phyloP scores from a whole-genome alignment of 1,284 basidiomycete species.

The Abortiporus biennis region DNA sequence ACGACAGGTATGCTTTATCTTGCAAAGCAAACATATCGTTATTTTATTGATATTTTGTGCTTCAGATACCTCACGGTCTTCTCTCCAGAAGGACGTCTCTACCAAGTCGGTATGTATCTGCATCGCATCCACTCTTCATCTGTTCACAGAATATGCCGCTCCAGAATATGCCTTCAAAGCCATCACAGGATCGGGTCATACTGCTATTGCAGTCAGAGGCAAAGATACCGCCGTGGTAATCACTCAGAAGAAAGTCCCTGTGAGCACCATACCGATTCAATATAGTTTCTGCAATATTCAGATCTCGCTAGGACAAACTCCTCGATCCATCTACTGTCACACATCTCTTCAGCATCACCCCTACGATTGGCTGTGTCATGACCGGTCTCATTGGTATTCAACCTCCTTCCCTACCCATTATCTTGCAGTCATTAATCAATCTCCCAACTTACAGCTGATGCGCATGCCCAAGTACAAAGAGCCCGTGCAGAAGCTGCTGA shows the following conservation, averaged over 20 bases:
- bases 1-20: slow-evolving; percentile 56
- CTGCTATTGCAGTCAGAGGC: slow-evolving; percentile 88
- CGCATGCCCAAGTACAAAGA: slow-evolving; percentile 84
- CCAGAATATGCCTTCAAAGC: slow-evolving; percentile 99
- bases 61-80: slow-evolving; percentile 85
- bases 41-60: too few species aligned
- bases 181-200: slow-evolving; percentile 94
- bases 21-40: too few species aligned
- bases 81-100: slow-evolving; percentile 90
- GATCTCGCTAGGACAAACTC: slow-evolving; percentile 79
- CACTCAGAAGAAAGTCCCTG: slow-evolving; percentile 98
- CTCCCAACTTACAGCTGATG: too few species aligned
- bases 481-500: slow-evolving; percentile 91
- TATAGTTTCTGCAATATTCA: background rate
- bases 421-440: too few species aligned
- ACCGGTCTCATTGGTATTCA: slow-evolving; percentile 86
- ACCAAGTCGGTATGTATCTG: slow-evolving; percentile 86
- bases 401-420: background rate
- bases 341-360: slow-evolving; percentile 94
- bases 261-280: slow-evolving; percentile 33
- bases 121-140: background rate
- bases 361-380: slow-evolving; percentile 96
- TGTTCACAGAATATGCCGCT: slow-evolving; percentile 4
- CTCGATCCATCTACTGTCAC: slow-evolving; percentile 94
- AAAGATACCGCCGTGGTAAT: slow-evolving; percentile 94